Base-by-base conservation (phyloP, 441 rosid genomes). In the Breynia disticha region DNA sequence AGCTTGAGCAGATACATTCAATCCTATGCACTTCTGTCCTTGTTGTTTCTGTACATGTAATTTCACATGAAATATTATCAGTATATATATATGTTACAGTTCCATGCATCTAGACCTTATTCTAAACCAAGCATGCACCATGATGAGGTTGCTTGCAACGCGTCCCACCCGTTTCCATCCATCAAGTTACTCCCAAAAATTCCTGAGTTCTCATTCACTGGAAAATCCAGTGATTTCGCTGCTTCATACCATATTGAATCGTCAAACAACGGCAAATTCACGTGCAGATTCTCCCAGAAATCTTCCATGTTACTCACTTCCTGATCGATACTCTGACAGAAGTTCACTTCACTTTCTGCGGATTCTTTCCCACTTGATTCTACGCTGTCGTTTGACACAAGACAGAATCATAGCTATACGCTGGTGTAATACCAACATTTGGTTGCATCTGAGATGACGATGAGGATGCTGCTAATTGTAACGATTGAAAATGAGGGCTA, bases 171-270 rank as follows among this genome's bases (percentile, higher is more conserved):
- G 13, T 56, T 60, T 46, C 58, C 73, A 19, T 73, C 86, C 53
- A 47, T 58, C 44, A 65, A 48, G 52, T 47, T 63, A 54, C 60
- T 50, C 2, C 53, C 70, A 1, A 69, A 70, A 50, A 58, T 35
- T 49, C 65, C 73, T 32, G 75, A 65, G 46, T 74, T 77, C 11
- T 61, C 69, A 76, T 70, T 52, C 57, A 73, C 75, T 18, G 87
- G 86, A 32, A 81, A 77, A 61, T 79, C 95, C 43, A 83, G 32
- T 3, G 96, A 83, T 84, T 76, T 72, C 42, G 87, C 86, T 10
- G 98, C 95, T 57, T 87, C 94, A 48, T 56, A 68, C 98, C 98
- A 91, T 38, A 91, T 87, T 0, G 96, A 90, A 12, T 83, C 90
- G 54, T 87, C 91, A 4, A 62, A 58, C n/a, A 78, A 66, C 9